phyloP scores from a whole-genome alignment of 176 grass and related monocot genomes.

The Aegilops bicornis region DNA sequence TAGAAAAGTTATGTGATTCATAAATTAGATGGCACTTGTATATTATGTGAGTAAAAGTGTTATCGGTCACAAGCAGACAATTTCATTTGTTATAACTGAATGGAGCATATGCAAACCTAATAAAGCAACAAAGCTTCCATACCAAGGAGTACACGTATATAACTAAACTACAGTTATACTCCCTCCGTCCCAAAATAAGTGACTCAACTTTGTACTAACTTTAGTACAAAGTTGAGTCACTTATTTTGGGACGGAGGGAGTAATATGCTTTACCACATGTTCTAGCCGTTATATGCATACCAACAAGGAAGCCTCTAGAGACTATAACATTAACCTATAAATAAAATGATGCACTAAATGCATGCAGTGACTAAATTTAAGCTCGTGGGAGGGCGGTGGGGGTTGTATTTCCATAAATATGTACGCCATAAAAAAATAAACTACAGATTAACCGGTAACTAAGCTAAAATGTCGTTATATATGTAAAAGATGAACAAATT shows the following conservation, averaged over 20 bases:
- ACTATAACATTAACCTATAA: not conserved
- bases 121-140: not conserved
- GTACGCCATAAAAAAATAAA: not conserved
- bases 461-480: not conserved
- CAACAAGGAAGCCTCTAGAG: not conserved
- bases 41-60: not conserved
- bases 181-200: too few species aligned
- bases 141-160: not conserved
- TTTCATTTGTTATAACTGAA: not conserved
- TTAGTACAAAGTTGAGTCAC: too few species aligned
- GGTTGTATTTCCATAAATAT: not conserved
- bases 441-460: not conserved
- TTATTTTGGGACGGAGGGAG: too few species aligned
- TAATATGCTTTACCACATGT: not conserved
- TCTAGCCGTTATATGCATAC: not conserved
- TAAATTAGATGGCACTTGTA: not conserved
- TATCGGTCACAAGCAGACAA: not conserved
- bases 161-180: not conserved
- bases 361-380: too few species aligned
- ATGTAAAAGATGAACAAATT: not conserved
- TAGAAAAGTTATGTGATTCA: not conserved
- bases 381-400: too few species aligned
- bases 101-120: not conserved
- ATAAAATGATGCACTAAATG: not conserved
- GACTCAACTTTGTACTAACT: too few species aligned